These are phyloP conservation scores for Metarhizium rileyi DNA, from an alignment of 2,329 filamentous ascomycete genomes.

Conservation along the genomic window DNA sequence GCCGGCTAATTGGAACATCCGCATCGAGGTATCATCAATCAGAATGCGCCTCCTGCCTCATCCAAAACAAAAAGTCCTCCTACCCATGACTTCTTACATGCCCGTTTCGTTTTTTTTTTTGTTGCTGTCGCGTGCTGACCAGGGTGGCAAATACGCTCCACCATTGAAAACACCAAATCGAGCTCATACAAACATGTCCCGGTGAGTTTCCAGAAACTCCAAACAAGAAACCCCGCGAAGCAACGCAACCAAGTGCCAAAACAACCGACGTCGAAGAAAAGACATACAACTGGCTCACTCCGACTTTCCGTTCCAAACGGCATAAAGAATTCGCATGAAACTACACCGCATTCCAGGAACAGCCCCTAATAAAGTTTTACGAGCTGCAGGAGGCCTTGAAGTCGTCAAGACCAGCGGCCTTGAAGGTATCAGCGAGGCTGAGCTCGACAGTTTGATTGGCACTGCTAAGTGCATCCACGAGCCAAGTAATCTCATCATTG, in stretches of 20 bases:
- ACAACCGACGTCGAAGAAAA: not conserved
- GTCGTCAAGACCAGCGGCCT: constrained; percentile 7
- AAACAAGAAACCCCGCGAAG: not conserved
- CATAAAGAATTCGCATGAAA: not conserved
- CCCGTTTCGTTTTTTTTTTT: not conserved
- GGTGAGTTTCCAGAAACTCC: not conserved
- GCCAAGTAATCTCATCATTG: constrained; percentile 45
- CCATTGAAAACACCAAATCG: not conserved
- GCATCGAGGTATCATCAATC: constrained; percentile 23
- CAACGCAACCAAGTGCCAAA: not conserved
- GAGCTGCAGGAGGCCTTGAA: not conserved
- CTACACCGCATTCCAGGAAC: not conserved
- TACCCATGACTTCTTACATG: not conserved
- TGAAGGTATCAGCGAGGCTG: constrained; percentile 36
- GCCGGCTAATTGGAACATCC: constrained; percentile 10
- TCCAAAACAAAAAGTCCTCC: not conserved
- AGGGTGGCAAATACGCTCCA: not conserved
- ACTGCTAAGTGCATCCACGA: constrained; percentile 41
- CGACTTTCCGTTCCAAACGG: not conserved
- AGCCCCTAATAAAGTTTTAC: not conserved
- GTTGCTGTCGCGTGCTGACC: not conserved
- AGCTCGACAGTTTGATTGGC: constrained; percentile 43
- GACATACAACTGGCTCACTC: not conserved
- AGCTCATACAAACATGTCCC: not conserved
- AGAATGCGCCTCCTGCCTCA: constrained; percentile 13